Conservation (phyloP, 768 basidiomycete species). For the Mrakia frigida region DNA sequence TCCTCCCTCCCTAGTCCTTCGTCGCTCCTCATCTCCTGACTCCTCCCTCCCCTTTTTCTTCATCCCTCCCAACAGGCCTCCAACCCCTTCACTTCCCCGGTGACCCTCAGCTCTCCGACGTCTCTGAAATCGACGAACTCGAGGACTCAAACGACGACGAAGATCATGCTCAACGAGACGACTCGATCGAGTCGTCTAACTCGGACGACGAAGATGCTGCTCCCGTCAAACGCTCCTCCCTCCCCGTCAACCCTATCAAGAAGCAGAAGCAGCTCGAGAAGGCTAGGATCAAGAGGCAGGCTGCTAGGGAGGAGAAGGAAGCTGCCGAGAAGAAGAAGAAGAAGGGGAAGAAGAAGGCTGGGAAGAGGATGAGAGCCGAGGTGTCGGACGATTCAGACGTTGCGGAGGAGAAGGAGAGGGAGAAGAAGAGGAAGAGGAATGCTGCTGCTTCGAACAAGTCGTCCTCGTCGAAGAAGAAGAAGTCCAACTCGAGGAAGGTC, state of each 20-base stretch:
- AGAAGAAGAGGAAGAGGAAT: not conserved
- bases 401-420: not conserved
- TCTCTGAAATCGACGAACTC: not conserved
- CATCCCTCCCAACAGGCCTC: too few species aligned
- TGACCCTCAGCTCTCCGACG: not conserved
- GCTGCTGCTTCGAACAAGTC: not conserved
- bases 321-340: not conserved
- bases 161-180: not conserved
- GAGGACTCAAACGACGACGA: not conserved
- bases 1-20: too few species aligned
- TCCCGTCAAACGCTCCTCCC: not conserved
- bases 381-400: slow-evolving; percentile 10
- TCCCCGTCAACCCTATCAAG: not conserved
- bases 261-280: not conserved
- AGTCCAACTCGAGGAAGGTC: not conserved
- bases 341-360: not conserved
- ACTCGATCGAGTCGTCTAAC: too few species aligned
- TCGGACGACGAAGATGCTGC: not conserved
- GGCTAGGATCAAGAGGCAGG: too few species aligned
- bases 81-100: too few species aligned
- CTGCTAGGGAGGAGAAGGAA: not conserved
- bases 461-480: not conserved
- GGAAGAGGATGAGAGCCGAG: slow-evolving; percentile 5
- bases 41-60: too few species aligned
- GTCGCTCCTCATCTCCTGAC: too few species aligned